Percentiles rank a stretch among this genome's conserved stretches.
These are phyloP conservation scores for Pichiaceae sp. DNA, from an alignment of 1,139 yeast genomes.

Conservation along the genomic window DNA sequence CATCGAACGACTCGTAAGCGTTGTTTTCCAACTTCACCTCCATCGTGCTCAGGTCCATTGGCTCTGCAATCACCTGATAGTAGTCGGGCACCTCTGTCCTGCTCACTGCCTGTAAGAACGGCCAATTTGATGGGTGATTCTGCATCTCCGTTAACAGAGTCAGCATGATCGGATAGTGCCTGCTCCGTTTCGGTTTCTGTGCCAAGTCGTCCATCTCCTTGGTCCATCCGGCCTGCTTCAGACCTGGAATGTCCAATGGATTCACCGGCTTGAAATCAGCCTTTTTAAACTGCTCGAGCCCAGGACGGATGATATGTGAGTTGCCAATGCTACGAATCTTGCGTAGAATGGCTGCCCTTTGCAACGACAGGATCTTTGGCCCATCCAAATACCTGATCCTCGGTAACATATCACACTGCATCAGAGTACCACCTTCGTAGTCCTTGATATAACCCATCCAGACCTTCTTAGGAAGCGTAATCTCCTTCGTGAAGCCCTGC, in stretches of 20 bases:
- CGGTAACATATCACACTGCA: conserved; percentile 96
- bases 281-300: conserved; percentile 64
- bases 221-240: conserved; percentile 93
- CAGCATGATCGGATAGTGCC: conserved; percentile 92
- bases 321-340: conserved; percentile 74
- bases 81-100: conserved; percentile 94
- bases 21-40: conserved; percentile 89
- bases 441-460: conserved; percentile 99
- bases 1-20: conserved; percentile 83
- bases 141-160: conserved; percentile 80
- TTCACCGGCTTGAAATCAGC: conserved; percentile 38
- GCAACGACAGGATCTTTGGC: conserved; percentile 74
- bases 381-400: conserved; percentile 81
- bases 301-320: conserved; percentile 76
- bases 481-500: conserved; percentile 96
- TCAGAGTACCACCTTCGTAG: conserved; percentile 96
- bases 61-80: conserved; percentile 92
- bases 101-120: conserved; percentile 88
- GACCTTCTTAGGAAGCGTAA: conserved; percentile 69
- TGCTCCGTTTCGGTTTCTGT: conserved; percentile 88
- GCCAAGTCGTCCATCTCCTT: conserved; percentile 97
- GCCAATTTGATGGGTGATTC: conserved; percentile 98
- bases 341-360: conserved; percentile 83
- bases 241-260: conserved; percentile 79
- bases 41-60: conserved; percentile 98